phyloP scores from a whole-genome alignment of 257 asterid species.

The Leptodermis oblonga region DNA sequence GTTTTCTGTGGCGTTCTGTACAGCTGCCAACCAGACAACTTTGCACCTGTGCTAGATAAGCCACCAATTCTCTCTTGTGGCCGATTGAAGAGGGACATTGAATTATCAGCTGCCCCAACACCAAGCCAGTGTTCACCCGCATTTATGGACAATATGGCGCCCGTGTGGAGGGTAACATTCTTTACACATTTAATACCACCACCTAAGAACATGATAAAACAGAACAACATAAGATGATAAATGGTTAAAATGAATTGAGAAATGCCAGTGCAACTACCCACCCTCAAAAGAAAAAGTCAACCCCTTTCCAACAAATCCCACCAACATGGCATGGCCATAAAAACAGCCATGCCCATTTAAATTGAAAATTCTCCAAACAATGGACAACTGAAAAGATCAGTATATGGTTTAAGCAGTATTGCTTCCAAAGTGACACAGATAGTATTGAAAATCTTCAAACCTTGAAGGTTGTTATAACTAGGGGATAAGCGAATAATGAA shows the following conservation, averaged over 20 bases:
- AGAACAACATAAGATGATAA: neutral
- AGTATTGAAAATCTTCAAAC: neutral
- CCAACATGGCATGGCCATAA: slow-evolving; percentile 4
- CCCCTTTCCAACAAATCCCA: slow-evolving; percentile 3
- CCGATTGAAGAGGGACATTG: slow-evolving; percentile 96
- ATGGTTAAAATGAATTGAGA: neutral
- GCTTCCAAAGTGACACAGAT: neutral
- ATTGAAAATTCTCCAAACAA: neutral
- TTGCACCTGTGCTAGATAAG: slow-evolving; percentile 60
- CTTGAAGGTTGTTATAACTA: neutral
- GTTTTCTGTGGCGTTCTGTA: slow-evolving; percentile 88
- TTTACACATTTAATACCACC: slow-evolving; percentile 70
- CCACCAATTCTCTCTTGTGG: slow-evolving; percentile 93
- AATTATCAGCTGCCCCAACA: slow-evolving; percentile 94
- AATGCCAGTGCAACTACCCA: neutral
- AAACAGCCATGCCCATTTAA: neutral
- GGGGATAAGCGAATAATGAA: neutral
- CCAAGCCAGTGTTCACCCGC: slow-evolving; percentile 97
- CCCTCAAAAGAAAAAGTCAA: neutral
- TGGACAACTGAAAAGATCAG: neutral
- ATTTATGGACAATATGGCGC: slow-evolving; percentile 76
- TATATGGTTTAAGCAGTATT: neutral
- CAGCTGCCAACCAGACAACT: slow-evolving; percentile 95
- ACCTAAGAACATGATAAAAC: slow-evolving; percentile 38
- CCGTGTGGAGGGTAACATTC: slow-evolving; percentile 70